A percentile compares a stretch with the other conserved stretches of the same genome.
phyloP scores from a whole-genome alignment of 73 alveolate genomes.

The Paramecium pentaurelia region DNA sequence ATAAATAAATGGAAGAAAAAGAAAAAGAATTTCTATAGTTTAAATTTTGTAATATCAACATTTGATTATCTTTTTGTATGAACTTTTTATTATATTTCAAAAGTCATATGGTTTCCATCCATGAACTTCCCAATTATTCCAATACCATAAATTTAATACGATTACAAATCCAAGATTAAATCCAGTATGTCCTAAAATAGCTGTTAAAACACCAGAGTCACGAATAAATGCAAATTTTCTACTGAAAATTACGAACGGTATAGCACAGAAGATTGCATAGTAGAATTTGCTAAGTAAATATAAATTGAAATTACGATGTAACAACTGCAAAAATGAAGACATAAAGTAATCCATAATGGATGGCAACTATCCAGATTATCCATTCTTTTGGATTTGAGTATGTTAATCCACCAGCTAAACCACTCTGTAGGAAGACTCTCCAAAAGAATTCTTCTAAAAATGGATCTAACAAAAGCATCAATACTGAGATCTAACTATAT shows the following conservation, averaged over 20 bases:
- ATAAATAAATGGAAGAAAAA: not conserved
- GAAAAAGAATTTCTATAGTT: not conserved
- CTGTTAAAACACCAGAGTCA: not conserved
- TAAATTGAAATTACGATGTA: not conserved
- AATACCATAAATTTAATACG: conserved; percentile 1
- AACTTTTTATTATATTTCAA: not conserved
- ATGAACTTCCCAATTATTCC: conserved; percentile 10
- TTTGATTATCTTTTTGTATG: not conserved
- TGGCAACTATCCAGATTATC: conserved; percentile 21
- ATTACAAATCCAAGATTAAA: conserved; percentile 4
- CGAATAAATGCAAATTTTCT: not conserved
- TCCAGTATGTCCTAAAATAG: not conserved
- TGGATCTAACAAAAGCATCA: conserved; percentile 8
- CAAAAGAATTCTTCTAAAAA: conserved; percentile 1
- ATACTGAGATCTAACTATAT: not conserved
- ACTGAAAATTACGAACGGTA: conserved; percentile 37
- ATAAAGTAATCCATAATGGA: conserved; percentile 20
- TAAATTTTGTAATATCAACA: not conserved
- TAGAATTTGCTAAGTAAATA: not conserved
- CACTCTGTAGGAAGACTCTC: conserved; percentile 16
- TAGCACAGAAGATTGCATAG: conserved; percentile 16
- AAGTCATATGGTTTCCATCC: conserved; percentile 6
- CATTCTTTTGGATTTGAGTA: conserved; percentile 18
- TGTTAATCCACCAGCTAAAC: conserved; percentile 3
- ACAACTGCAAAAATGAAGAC: conserved; percentile 2